Evolutionary conservation across 495 filamentous ascomycete genomes (phyloP), one percentile per base, ranked within the genome.

Genomic region (Penicillium salamii): DNA sequence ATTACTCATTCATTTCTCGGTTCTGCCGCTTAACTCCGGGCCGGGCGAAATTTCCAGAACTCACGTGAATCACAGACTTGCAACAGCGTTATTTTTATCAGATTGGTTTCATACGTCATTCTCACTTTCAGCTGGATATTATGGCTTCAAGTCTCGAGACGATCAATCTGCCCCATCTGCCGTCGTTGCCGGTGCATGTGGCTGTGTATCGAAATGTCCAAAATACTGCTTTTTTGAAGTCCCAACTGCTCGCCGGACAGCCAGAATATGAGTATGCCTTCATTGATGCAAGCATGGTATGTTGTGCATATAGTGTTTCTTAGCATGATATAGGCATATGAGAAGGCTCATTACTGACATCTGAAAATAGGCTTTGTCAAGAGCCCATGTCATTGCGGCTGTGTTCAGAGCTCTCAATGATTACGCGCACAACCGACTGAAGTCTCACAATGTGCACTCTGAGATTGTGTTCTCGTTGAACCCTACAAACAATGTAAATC

Each of bases 221-320:
- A 53, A 97, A 97, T 65, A 78, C 86, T 7, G 65, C 77, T 1
- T 90, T 85, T 62, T 73, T 98, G 18, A 85, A 88, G 7, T 69
- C 85, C 50, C 91, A 96, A 67, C 79, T 97, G 13, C 70, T 97
- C 7, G 78, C 82, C 3, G 86, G 87, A 8, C 95, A 96, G 54
- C 54, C 77, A 19, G 85, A 86, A 11, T 97, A 88, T 58, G 89
- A 97, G 66, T 97, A 96, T 74, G 92, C 92, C 4, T 86, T 98
- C 42, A 82, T 98, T 37, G 91, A 98, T 67, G 90, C 90, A 1
- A 81, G 75, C 42, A 76, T 82, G 64, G 82, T 91, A 64, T 46
- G 59, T 52, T 17, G 2, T 19, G 15, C 12, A 13, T 32, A 39
- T 26, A 5, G n/a, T 3, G 28, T 20, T 31, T 8, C 9, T 23